Conservation (phyloP, 805 yeast species). For the Yamadazyma insecticola region DNA sequence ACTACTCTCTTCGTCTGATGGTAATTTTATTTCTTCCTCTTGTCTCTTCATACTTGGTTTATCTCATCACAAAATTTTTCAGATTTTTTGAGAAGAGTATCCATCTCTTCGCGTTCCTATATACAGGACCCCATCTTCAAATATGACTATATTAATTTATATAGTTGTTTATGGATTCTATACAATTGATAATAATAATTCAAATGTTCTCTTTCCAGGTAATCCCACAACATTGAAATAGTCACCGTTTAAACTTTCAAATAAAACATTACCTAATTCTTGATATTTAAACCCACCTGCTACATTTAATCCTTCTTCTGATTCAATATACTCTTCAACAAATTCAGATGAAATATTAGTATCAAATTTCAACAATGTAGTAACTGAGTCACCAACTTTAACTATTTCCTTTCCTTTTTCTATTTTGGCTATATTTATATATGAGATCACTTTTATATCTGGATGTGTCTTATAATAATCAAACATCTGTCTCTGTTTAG, state of each 20-base stretch:
- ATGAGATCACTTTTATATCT: constrained; percentile 28
- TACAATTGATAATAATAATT: too few relatives aligned
- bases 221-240: constrained; percentile 84
- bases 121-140: too few relatives aligned
- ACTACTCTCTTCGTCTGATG: constrained; percentile 8
- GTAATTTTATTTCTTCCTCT: constrained; percentile 17
- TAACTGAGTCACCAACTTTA: constrained; percentile 16
- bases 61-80: too few relatives aligned
- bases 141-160: too few relatives aligned
- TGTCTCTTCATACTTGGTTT: constrained; percentile 6
- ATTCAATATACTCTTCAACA: constrained; percentile 55
- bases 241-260: constrained; percentile 69
- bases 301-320: constrained; percentile 72
- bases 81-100: too few relatives aligned
- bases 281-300: constrained; percentile 95
- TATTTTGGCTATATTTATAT: constrained; percentile 22
- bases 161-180: too few relatives aligned
- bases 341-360: constrained; percentile 47
- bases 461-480: constrained; percentile 16
- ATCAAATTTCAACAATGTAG: constrained; percentile 43
- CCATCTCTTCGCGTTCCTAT: too few relatives aligned
- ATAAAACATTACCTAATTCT: constrained; percentile 61
- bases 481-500: constrained; percentile 27
- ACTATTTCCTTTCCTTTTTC: constrained; percentile 7
- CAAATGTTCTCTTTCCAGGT: constrained; percentile 60